Conservation (phyloP, 1,284 basidiomycete species). For the Trametes versicolor region DNA sequence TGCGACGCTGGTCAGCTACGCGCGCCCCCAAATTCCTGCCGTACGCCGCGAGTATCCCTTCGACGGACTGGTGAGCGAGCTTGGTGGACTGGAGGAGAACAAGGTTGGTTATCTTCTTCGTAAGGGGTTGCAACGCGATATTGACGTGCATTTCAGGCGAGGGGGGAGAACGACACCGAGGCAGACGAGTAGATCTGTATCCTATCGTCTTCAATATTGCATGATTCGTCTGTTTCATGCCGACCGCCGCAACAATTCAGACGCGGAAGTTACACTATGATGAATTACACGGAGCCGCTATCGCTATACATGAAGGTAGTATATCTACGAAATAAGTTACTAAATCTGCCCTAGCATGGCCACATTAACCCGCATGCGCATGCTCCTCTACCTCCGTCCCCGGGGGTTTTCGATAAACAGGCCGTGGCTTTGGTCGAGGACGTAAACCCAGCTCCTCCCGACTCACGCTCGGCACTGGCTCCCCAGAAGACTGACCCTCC, state of each 20-base stretch:
- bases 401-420: neutral
- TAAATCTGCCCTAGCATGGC: neutral
- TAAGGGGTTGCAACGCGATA: neutral
- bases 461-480: constrained; percentile 17
- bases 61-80: constrained; percentile 73
- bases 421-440: constrained; percentile 33
- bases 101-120: constrained; percentile 58
- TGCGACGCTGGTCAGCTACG: constrained; percentile 63
- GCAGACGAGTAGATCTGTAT: constrained; percentile 37
- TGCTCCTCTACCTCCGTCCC: constrained; percentile 2
- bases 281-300: constrained; percentile 5
- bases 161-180: constrained; percentile 37
- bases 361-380: neutral
- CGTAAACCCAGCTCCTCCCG: constrained; percentile 31
- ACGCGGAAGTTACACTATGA: neutral
- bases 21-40: constrained; percentile 66
- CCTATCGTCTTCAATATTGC: constrained; percentile 6
- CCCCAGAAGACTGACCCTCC: neutral
- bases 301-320: constrained; percentile 13
- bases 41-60: constrained; percentile 78
- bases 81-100: constrained; percentile 79
- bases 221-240: neutral
- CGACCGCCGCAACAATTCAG: neutral
- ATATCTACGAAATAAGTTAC: constrained; percentile 15
- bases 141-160: constrained; percentile 17